Percentiles rank a stretch among this genome's conserved stretches.
Conservation (phyloP, 2,329 filamentous ascomycete genomes). For the Bipolaris gigantea region DNA sequence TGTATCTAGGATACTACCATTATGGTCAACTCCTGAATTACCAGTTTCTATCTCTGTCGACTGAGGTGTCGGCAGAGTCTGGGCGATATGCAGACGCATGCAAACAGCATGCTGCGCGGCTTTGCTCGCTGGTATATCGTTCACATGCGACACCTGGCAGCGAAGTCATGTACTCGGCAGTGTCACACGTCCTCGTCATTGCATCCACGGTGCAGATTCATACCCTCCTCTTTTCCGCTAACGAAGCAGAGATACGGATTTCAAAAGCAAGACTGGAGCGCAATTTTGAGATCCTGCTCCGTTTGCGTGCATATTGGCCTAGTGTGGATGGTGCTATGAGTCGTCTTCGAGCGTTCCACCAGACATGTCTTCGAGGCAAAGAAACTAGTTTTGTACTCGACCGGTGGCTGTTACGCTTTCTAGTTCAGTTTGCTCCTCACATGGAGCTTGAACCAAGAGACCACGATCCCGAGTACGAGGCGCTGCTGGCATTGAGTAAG, state of each 20-base stretch:
- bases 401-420: slow-evolving; percentile 29
- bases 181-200: slow-evolving; percentile 29
- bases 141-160: slow-evolving; percentile 23
- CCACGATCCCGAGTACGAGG: slow-evolving; percentile 30
- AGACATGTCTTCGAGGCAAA: slow-evolving; percentile 29
- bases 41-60: slow-evolving; percentile 23
- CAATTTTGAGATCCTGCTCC: slow-evolving; percentile 28
- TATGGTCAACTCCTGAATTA: slow-evolving; percentile 30
- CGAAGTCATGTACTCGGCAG: slow-evolving; percentile 28
- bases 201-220: slow-evolving; percentile 30
- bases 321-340: slow-evolving; percentile 32
- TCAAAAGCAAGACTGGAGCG: slow-evolving; percentile 28
- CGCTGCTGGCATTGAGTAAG: slow-evolving; percentile 26
- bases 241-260: slow-evolving; percentile 25
- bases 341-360: slow-evolving; percentile 29
- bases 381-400: slow-evolving; percentile 33
- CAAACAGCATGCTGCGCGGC: slow-evolving; percentile 26
- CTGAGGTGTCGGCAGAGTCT: slow-evolving; percentile 16
- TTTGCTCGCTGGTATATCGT: slow-evolving; percentile 28
- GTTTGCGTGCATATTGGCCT: slow-evolving; percentile 26
- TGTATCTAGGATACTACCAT: slow-evolving; percentile 31
- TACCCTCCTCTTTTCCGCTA: slow-evolving; percentile 26
- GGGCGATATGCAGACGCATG: slow-evolving; percentile 26
- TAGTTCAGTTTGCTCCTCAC: slow-evolving; percentile 31
- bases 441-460: slow-evolving; percentile 32